phyloP scores from a whole-genome alignment of 139 green algal genomes.

The Coccomyxa sp. region DNA sequence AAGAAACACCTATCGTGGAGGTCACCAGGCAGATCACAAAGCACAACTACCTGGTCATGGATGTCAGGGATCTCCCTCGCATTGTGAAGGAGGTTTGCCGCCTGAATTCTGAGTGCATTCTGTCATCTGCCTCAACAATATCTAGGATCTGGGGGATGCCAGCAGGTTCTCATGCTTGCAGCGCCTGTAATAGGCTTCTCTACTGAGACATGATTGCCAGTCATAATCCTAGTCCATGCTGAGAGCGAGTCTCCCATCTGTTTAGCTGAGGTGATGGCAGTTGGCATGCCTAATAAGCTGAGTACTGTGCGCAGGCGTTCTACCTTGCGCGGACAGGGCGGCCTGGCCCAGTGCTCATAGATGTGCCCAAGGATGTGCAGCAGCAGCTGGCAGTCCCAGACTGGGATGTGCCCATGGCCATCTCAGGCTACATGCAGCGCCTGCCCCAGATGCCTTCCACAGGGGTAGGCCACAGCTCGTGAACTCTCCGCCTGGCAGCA shows the following conservation, averaged over 20 bases:
- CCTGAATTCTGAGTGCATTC: neutral
- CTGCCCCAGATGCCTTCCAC: slow-evolving; percentile 30
- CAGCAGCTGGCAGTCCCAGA: slow-evolving; percentile 91
- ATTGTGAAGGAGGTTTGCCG: slow-evolving; percentile 78
- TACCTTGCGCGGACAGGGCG: slow-evolving; percentile 89
- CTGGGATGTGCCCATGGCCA: slow-evolving; percentile 79
- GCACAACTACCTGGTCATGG: slow-evolving; percentile 99
- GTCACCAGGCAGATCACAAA: slow-evolving; percentile 99
- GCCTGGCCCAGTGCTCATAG: slow-evolving; percentile 92
- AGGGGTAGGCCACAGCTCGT: slow-evolving; percentile 26
- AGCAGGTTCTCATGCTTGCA: neutral
- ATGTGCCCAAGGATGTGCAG: slow-evolving; percentile 99
- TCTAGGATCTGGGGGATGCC: too few species aligned
- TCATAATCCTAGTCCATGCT: too few species aligned
- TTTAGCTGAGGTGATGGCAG: too few species aligned
- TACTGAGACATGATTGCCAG: too few species aligned
- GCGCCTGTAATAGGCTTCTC: too few species aligned
- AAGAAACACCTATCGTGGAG: slow-evolving; percentile 99
- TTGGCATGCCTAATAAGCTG: too few species aligned
- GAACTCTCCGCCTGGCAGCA: neutral
- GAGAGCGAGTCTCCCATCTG: neutral
- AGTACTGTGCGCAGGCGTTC: slow-evolving; percentile 87
- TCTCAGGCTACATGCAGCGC: slow-evolving; percentile 86
- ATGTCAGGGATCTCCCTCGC: slow-evolving; percentile 93
- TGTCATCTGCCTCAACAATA: neutral